Evolutionary conservation across 2,329 filamentous ascomycete genomes (phyloP).

Genomic region (Paracamarosporium sp.): DNA sequence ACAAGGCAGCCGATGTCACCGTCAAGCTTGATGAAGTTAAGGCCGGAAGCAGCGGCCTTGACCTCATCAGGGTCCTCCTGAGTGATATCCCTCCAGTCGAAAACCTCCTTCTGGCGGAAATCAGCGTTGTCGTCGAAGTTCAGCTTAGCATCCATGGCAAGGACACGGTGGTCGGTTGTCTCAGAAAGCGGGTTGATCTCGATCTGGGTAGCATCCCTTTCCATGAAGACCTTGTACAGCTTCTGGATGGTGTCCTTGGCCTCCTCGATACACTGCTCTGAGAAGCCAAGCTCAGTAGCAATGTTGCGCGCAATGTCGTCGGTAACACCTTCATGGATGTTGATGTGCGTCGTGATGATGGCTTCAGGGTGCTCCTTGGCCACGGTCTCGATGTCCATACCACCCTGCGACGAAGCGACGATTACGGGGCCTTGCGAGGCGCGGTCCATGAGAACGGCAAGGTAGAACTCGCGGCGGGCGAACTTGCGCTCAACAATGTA

Average conservation of each 20-base stretch:
- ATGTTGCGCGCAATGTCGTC: slow-evolving; percentile 93
- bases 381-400: slow-evolving; percentile 98
- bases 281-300: slow-evolving; percentile 92
- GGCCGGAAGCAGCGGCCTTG: slow-evolving; percentile 87
- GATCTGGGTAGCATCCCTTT: slow-evolving; percentile 98
- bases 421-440: slow-evolving; percentile 90
- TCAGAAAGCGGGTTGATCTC: slow-evolving; percentile 99
- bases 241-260: slow-evolving; percentile 98
- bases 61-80: slow-evolving; percentile 99
- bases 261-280: slow-evolving; percentile 94
- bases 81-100: slow-evolving; percentile 88
- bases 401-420: slow-evolving; percentile 96
- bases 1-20: slow-evolving; percentile 99
- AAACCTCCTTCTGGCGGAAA: slow-evolving; percentile 96
- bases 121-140: slow-evolving; percentile 99
- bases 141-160: slow-evolving; percentile 99
- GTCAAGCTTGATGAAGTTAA: slow-evolving; percentile 99
- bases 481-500: slow-evolving; percentile 99
- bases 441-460: slow-evolving; percentile 98
- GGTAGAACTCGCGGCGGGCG: slow-evolving; percentile 97
- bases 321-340: slow-evolving; percentile 94
- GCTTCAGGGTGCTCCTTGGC: slow-evolving; percentile 97
- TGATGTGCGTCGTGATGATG: slow-evolving; percentile 90
- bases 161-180: slow-evolving; percentile 96
- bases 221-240: slow-evolving; percentile 97